Base-by-base conservation (phyloP, 108 stramenopile genomes). In the Parmales sp. region DNA sequence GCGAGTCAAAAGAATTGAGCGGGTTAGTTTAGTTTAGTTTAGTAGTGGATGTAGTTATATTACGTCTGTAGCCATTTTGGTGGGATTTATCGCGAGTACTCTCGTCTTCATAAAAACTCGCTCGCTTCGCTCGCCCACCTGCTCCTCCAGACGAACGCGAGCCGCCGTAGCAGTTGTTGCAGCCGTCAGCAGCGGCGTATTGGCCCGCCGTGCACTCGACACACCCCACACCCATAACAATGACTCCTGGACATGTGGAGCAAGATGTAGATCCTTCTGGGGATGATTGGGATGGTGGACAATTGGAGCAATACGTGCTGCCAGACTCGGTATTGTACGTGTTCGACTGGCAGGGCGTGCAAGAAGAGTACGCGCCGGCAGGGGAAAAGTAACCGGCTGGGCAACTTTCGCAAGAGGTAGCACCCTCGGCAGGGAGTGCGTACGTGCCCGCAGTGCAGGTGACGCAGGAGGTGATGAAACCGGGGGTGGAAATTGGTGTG, bases 81-180 rank as follows among this genome's bases (percentile, higher is more conserved):
- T n/a, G n/a, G n/a, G n/a, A n/a, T n/a, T n/a, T n/a, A n/a, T n/a
- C n/a, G n/a, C n/a, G n/a, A n/a, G n/a, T n/a, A n/a, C n/a, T n/a
- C n/a, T n/a, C n/a, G n/a, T n/a, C n/a, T n/a, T n/a, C n/a, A n/a
- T n/a, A n/a, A n/a, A n/a, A n/a, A n/a, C n/a, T n/a, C n/a, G n/a
- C n/a, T n/a, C n/a, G n/a, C n/a, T n/a, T n/a, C n/a, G n/a, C n/a
- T n/a, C n/a, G n/a, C n/a, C n/a, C n/a, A n/a, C n/a, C n/a, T n/a
- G n/a, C 28, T 7, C 54, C 54, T 60, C 54, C 54, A 31, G 13
- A 34, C 31, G 29, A 34, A 18, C 26, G 26, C 31, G 29, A 34
- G 36, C 54, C 54, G 29, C 54, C 54, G 28, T 60, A 60, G 54
- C 54, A 60, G 31, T 34, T 34, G 31, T 19, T 60, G 28, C 54